Evolutionary conservation across 345 rosid genomes (phyloP).

Genomic region (Corchorus olitorius): DNA sequence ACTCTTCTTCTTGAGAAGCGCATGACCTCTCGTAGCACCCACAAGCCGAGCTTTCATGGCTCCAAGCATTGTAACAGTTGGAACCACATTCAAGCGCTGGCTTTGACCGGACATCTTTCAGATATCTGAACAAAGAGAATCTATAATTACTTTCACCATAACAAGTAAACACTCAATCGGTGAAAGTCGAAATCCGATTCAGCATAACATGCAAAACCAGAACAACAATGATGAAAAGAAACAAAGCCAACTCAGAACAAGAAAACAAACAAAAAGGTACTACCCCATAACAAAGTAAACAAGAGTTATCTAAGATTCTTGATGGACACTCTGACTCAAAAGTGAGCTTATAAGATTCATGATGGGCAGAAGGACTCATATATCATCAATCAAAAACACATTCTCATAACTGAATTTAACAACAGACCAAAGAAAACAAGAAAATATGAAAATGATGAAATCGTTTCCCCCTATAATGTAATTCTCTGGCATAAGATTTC

Average conservation of each 20-base stretch:
- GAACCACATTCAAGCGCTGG: constrained; percentile 86
- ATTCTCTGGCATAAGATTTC: not conserved
- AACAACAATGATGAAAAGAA: not conserved
- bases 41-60: constrained; percentile 78
- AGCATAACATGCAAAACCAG: not conserved
- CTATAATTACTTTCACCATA: not conserved
- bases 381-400: not conserved
- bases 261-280: not conserved
- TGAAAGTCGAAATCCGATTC: not conserved
- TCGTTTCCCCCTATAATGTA: not conserved
- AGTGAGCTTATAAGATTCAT: not conserved
- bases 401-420: not conserved
- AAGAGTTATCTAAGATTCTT: not conserved
- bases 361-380: not conserved
- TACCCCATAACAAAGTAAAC: not conserved
- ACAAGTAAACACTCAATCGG: not conserved
- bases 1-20: constrained; percentile 95
- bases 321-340: not conserved
- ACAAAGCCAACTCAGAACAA: not conserved
- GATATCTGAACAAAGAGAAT: constrained; percentile 24
- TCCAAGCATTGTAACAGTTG: constrained; percentile 83
- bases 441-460: not conserved
- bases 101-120: constrained; percentile 74
- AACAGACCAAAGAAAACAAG: not conserved
- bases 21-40: constrained; percentile 95